These are phyloP conservation scores for Colletotrichum sp. DNA, from an alignment of 2,329 filamentous ascomycete species.

Conservation along the genomic window DNA sequence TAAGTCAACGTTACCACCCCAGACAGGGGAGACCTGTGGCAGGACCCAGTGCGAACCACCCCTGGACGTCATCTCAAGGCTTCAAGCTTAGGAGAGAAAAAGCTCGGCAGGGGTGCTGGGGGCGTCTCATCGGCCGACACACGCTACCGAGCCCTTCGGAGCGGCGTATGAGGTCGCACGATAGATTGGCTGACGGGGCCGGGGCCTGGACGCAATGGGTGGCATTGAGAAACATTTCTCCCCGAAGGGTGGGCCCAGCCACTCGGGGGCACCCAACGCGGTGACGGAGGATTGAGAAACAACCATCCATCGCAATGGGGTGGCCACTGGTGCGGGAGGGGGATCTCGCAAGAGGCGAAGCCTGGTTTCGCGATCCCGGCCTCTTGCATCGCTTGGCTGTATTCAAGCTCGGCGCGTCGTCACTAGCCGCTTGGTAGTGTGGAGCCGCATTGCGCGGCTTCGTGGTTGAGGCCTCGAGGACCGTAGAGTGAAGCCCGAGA, in stretches of 20 bases:
- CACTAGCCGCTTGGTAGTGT: background rate
- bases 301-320: background rate
- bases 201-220: background rate
- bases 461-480: background rate
- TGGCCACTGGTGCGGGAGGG: background rate
- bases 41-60: background rate
- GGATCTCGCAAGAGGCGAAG: background rate
- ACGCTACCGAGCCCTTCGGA: background rate
- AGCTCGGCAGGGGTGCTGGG: slow-evolving; percentile 8
- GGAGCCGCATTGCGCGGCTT: background rate
- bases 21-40: background rate
- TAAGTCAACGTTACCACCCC: slow-evolving; percentile 3
- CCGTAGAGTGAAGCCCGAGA: background rate
- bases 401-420: background rate
- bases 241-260: background rate
- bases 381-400: slow-evolving; percentile 1
- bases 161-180: background rate
- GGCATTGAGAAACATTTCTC: background rate
- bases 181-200: background rate
- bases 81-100: background rate
- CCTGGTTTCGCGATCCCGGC: slow-evolving; percentile 7
- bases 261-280: background rate
- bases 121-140: slow-evolving; percentile 17
- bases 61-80: background rate
- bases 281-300: slow-evolving; percentile 1